Evolutionary conservation across 768 basidiomycete species (phyloP), one percentile per base, ranked within the genome.

Genomic region (Gyrodon lividus): DNA sequence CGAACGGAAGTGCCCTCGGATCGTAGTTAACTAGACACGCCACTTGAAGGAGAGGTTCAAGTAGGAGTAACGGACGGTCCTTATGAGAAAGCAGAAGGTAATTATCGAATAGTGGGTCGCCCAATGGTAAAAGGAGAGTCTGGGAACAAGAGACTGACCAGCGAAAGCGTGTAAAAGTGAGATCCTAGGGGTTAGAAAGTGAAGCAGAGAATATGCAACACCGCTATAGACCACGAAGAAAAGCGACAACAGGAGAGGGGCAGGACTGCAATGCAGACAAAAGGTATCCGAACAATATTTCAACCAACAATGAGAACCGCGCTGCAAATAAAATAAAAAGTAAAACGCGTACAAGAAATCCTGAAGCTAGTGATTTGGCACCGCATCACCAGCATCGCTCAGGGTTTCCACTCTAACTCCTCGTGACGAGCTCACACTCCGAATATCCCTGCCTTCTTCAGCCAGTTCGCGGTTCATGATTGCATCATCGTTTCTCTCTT

Each of bases 401-500:
- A 80, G 68, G 57, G 83, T 83, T 68, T 92, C 89, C 52, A 93
- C 87, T 62, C 73, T 81, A 52, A 90, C 87, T 37, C 87, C 89
- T 61, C 90, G 77, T 59, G 84, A 86, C 37, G 87, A 89, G 59
- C 81, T 75, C 33, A 93, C 92, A 64, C 88, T 92, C 64, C 88
- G 75, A 39, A 94, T 87, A 66, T 92, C 91, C 60, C 87, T 77
- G n/a, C 92, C 92, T 66, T 94, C 92, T 70, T 92, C 90, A 20
- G 89, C 89, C 49, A 94, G 70, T 70, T 92, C 90, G 54, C 84
- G 77, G 62, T 77, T 84, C 43, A 93, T 70, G 52, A 71, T 56
- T 31, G 60, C 43, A 37, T 78, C 75, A 38, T 71, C 70, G 51
- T 68, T 70, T 23, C 66, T 61, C 24, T 81, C 85, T 34, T 69